These are phyloP conservation scores for Camelina neglecta DNA, from an alignment of 345 rosid species.

Conservation along the genomic window DNA sequence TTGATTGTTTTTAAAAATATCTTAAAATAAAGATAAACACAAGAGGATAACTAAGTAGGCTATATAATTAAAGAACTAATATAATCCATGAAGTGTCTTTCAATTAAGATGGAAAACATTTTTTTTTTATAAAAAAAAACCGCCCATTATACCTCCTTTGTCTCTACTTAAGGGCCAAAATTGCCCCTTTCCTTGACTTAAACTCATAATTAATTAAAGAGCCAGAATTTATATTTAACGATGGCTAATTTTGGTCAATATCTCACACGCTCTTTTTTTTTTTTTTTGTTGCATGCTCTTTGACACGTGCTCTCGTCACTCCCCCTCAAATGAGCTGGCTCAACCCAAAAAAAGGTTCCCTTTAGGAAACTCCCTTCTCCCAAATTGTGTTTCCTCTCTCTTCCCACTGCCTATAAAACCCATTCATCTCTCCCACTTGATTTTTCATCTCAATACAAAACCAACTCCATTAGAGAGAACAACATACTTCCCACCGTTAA, in stretches of 20 bases:
- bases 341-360: slow-evolving; percentile 25
- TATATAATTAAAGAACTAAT: slow-evolving; percentile 18
- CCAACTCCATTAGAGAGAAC: background rate
- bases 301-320: slow-evolving; percentile 47
- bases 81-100: slow-evolving; percentile 26
- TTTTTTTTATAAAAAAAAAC: background rate
- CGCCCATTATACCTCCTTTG: slow-evolving; percentile 36
- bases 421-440: slow-evolving; percentile 34
- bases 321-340: slow-evolving; percentile 42
- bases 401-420: slow-evolving; percentile 44
- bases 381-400: slow-evolving; percentile 13
- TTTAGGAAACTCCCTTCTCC: slow-evolving; percentile 37
- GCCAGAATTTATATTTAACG: slow-evolving; percentile 1
- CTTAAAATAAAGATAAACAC: slow-evolving; percentile 11
- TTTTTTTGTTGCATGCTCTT: slow-evolving; percentile 39
- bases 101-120: slow-evolving; percentile 18
- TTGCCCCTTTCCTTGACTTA: slow-evolving; percentile 46
- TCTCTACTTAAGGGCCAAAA: slow-evolving; percentile 46
- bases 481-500: background rate
- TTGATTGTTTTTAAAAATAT: background rate
- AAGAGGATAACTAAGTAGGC: slow-evolving; percentile 10
- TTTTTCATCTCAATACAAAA: slow-evolving; percentile 27
- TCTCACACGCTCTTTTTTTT: slow-evolving; percentile 43
- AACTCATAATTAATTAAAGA: background rate
- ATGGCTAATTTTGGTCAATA: slow-evolving; percentile 41